Percentiles rank a stretch among this genome's conserved stretches.
Evolutionary conservation across 345 rosid species (phyloP).

Genomic region (Sonneratia caseolaris): DNA sequence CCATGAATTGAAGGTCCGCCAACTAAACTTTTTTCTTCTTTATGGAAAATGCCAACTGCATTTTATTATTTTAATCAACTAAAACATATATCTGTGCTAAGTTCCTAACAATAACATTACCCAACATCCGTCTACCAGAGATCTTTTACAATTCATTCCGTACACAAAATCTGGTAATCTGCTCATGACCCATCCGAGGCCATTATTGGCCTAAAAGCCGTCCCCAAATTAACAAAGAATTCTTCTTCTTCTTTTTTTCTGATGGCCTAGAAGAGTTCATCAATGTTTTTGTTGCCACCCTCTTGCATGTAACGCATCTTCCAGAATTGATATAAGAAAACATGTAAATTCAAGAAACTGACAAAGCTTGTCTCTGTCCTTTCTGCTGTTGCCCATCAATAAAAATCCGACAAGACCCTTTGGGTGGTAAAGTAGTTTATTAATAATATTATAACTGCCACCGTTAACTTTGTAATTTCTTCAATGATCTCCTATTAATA

Average conservation of each 20-base stretch:
- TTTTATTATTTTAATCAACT: not conserved
- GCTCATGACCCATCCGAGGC: too few species aligned
- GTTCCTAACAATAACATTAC: not conserved
- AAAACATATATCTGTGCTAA: not conserved
- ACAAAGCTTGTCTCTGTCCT: conserved; percentile 26
- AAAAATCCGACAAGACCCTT: conserved; percentile 17
- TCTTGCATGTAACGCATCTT: conserved; percentile 3
- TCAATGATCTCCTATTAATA: not conserved
- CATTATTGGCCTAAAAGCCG: too few species aligned
- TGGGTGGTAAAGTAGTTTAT: not conserved
- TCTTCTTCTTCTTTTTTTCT: not conserved
- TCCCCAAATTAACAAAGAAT: not conserved
- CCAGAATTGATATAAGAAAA: not conserved
- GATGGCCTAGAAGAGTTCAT: not conserved
- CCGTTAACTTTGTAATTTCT: not conserved
- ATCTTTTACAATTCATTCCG: too few species aligned
- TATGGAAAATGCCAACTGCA: not conserved
- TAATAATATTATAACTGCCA: not conserved
- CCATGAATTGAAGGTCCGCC: conserved; percentile 6
- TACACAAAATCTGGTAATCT: too few species aligned
- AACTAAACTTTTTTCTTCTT: too few species aligned
- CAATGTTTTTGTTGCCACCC: not conserved
- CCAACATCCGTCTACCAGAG: too few species aligned
- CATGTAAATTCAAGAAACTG: conserved; percentile 13
- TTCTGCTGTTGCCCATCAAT: conserved; percentile 13